Evolutionary conservation across 176 grass and related monocot genomes (phyloP).

Genomic region (Echinochloa phyllopogon): DNA sequence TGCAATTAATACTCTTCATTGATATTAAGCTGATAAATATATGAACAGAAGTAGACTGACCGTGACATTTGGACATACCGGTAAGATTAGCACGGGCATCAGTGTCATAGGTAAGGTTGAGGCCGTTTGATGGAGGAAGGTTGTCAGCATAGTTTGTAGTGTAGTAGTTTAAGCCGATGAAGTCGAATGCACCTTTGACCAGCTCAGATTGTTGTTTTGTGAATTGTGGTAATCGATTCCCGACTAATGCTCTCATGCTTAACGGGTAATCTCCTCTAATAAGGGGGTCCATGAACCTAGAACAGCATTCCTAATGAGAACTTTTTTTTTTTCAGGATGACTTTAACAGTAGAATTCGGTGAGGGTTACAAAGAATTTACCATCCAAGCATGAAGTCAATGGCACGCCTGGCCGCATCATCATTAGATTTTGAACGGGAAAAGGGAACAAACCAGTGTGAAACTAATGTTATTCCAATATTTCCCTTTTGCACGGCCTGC

Average conservation of each 20-base stretch:
- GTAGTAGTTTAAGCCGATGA: conserved; percentile 81
- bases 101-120: conserved; percentile 40
- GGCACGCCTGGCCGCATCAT: conserved; percentile 46
- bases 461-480: conserved; percentile 62
- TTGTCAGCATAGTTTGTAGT: conserved; percentile 41
- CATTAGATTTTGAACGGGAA: conserved; percentile 48
- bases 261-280: conserved; percentile 50
- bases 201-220: conserved; percentile 52
- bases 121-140: conserved; percentile 45
- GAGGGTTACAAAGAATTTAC: conserved; percentile 32
- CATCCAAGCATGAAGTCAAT: conserved; percentile 78
- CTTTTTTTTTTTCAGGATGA: background rate
- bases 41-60: background rate
- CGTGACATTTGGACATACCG: background rate
- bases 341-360: background rate
- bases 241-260: conserved; percentile 53
- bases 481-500: conserved; percentile 53
- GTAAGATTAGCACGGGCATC: conserved; percentile 55
- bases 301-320: background rate
- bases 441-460: conserved; percentile 62
- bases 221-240: conserved; percentile 55
- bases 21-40: background rate
- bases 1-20: background rate
- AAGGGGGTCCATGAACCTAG: conserved; percentile 63
- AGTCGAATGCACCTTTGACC: conserved; percentile 63